Conservation (phyloP, 306 rosid genomes). For the Cucurbita argyrosperma region DNA sequence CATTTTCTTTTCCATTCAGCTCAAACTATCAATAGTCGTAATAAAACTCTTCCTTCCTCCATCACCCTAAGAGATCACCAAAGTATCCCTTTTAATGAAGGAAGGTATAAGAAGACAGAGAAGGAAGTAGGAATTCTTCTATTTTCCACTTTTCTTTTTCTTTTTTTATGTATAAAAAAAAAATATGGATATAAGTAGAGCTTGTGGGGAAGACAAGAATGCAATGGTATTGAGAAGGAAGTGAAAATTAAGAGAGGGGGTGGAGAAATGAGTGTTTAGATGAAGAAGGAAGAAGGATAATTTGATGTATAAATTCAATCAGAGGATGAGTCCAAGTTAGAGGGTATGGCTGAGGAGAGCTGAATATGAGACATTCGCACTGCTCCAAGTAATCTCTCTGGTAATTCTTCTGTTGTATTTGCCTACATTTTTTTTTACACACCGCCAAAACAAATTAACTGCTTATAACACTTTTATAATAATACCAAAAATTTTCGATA, state of each 20-base stretch:
- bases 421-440: slow-evolving; percentile 30
- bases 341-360: slow-evolving; percentile 57
- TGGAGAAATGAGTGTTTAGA: background rate
- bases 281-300: background rate
- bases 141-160: background rate
- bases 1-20: background rate
- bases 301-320: background rate
- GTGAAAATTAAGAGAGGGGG: background rate
- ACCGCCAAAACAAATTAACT: background rate
- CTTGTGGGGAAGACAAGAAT: background rate
- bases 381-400: slow-evolving; percentile 90
- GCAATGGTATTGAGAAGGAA: background rate
- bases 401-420: slow-evolving; percentile 74
- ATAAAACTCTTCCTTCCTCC: background rate
- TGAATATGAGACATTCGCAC: slow-evolving; percentile 81
- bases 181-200: background rate
- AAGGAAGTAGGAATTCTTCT: background rate
- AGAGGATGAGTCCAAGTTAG: slow-evolving; percentile 62
- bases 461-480: background rate
- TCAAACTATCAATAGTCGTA: background rate
- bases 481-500: no score
- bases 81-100: background rate
- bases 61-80: background rate
- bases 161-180: background rate
- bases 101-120: background rate